Percentiles rank a stretch among this genome's conserved stretches.
phyloP scores from a whole-genome alignment of 805 yeast species.

The Dipodascus geniculatus region DNA sequence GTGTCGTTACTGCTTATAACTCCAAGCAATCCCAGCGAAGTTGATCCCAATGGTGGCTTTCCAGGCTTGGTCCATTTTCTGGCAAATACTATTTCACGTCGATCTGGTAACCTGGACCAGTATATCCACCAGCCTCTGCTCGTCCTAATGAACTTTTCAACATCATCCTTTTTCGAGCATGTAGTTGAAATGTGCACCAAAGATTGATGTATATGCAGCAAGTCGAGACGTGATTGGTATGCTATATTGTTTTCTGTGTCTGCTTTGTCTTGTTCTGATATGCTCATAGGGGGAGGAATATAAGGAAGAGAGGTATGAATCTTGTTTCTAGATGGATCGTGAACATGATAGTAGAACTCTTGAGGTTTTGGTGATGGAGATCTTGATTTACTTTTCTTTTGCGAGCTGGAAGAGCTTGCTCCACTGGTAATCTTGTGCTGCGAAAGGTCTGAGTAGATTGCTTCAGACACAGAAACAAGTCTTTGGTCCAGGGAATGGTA shows the following conservation, averaged over 20 bases:
- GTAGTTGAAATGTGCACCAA: constrained; percentile 6
- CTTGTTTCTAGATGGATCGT: constrained; percentile 7
- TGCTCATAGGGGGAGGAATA: constrained; percentile 10
- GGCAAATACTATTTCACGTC: constrained; percentile 15
- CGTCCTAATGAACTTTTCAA: constrained; percentile 16
- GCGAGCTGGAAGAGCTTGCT: not conserved
- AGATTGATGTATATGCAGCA: constrained; percentile 14
- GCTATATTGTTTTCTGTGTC: constrained; percentile 7
- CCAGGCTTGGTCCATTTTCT: constrained; percentile 13
- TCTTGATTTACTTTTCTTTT: not conserved
- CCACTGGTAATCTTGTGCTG: not conserved
- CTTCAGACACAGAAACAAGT: constrained; percentile 18
- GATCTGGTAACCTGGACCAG: constrained; percentile 15
- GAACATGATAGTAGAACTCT: constrained; percentile 15
- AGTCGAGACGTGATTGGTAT: constrained; percentile 8
- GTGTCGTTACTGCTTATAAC: constrained; percentile 16
- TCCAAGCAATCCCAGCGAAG: constrained; percentile 13
- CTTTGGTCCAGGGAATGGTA: constrained; percentile 15
- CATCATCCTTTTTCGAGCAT: constrained; percentile 7
- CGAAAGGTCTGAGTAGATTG: constrained; percentile 13
- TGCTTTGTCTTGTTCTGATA: constrained; percentile 8
- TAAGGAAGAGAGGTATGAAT: constrained; percentile 15
- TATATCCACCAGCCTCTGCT: constrained; percentile 20
- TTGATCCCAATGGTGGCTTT: constrained; percentile 4
- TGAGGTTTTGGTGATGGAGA: constrained; percentile 1